Base-by-base conservation (phyloP, 106 monocot genomes). In the Agapanthus africanus region DNA sequence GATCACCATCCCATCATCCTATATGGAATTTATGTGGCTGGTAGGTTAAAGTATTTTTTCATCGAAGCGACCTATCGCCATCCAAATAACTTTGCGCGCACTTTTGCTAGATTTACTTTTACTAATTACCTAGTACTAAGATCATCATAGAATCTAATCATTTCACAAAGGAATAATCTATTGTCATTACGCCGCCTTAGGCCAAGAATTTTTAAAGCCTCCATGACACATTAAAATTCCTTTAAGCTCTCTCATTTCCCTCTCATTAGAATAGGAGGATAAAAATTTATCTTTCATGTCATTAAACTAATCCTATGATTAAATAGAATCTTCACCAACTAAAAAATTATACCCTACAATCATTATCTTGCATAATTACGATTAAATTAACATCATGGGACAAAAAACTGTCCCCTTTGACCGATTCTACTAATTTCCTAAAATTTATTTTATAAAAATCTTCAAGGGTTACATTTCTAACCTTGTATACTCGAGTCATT, bases 111-210 rank as follows among this genome's bases (percentile, higher is more conserved):
- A 7, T 38, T 8, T 63, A 10, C 5, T 11, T 21, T 22, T 63
- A 0, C 18, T 37, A 8, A 37, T 38, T 37, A 63, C n/a, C 16
- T 63, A 8, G 36, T 63, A 38, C 63, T 63, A 4, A 37, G 7
- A 63, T 37, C 36, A 63, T 63, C 8, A 63, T 37, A 22, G 63
- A 9, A 63, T 63, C 35, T 23, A 63, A 22, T 63, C 37, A 63
- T 22, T 63, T 38, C 22, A 28, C 21, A 37, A 63, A 37, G 0
- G 6, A 38, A 38, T 0, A 37, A 63, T 38, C 6, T 22, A 63
- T 22, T 36, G 6, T 7, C 37, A 23, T 9, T 21, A 59, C 1
- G 21, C 63, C 63, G 13, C 67, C 23, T 27, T 49, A 25, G 11
- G 63, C 37, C n/a, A n/a, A n/a, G n/a, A 37, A 9, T 4, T 22